Base-by-base conservation (phyloP, 208 protist genomes). In the Phytomonas sp. region DNA sequence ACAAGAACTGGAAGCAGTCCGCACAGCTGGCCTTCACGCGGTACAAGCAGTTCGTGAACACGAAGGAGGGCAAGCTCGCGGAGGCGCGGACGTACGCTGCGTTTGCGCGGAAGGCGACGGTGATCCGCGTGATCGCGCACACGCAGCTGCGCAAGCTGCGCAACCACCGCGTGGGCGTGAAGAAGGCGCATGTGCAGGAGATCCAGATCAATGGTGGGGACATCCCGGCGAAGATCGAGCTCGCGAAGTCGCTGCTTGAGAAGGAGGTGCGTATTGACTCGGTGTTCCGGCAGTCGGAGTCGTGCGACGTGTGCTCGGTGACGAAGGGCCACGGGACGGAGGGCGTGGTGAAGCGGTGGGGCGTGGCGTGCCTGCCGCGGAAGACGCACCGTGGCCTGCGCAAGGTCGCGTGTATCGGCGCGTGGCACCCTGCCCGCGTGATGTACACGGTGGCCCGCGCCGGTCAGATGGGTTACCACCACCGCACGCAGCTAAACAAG, bases 351-450 rank as follows among this genome's bases (percentile, higher is more conserved):
- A 90, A 97, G 70, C 93, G 99, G 81, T 99, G 96, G 96, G 98
- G 98, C 76, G 93, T 98, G 74, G 89, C 84, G 63, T 85, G 90
- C 75, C 95, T 99, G 17, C 98, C 98, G 66, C 90, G 98, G 82
- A 99, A 99, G 94, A 99, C 99, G 66, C 98, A 99, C 83, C 93
- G 93, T 67, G 98, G 98, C 98, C 92, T 99, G 53, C 92, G 99
- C 82, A 99, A 99, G 91, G 97, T 99, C 73, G 98, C 97, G 60
- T 99, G 98, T 94, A 99, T 99, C 80, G 98, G 98, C 70, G 93
- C 98, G 59, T 99, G 98, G 98, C 98, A 99, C 91, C 99, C 99
- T 66, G 85, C 96, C 56, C 87, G 97, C 78, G 97, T 99, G 60
- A 80, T 84, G 63, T 99, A 84, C 83, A 93, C 97, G 30, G 98